Percentiles rank a stretch among this genome's conserved stretches.
phyloP scores from a whole-genome alignment of 139 green algal genomes.

The Auxenochlorella protothecoides region DNA sequence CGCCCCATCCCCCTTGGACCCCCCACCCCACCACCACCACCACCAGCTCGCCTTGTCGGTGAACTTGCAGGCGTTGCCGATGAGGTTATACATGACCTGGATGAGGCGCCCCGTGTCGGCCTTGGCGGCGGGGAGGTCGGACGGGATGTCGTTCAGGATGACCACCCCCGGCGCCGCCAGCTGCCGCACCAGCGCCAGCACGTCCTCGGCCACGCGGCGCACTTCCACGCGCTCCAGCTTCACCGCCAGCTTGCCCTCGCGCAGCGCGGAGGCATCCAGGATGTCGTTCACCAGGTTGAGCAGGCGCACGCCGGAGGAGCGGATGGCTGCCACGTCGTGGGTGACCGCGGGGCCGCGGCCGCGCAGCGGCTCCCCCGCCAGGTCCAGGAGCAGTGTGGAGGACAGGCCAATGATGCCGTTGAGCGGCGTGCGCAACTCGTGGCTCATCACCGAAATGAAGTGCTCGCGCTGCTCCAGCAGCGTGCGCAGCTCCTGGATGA shows the following conservation, averaged over 20 bases:
- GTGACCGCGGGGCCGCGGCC: background rate
- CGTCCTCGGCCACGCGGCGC: conserved; percentile 6
- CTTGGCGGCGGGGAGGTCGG: conserved; percentile 25
- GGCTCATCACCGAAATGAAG: conserved; percentile 61
- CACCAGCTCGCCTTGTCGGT: conserved; percentile 23
- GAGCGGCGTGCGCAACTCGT: conserved; percentile 70
- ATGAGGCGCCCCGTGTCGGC: conserved; percentile 37
- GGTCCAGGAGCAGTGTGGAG: conserved; percentile 20
- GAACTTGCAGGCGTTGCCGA: conserved; percentile 54
- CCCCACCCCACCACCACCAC: no score
- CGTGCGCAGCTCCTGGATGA: conserved; percentile 26
- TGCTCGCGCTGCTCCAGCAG: conserved; percentile 58
- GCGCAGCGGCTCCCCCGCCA: background rate
- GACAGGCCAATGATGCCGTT: conserved; percentile 67
- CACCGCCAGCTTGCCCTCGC: conserved; percentile 42
- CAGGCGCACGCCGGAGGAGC: conserved; percentile 29
- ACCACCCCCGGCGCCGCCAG: conserved; percentile 41
- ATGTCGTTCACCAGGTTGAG: conserved; percentile 61
- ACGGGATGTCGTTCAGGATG: conserved; percentile 23
- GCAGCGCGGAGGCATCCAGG: conserved; percentile 42
- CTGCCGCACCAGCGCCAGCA: conserved; percentile 1
- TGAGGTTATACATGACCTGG: conserved; percentile 47
- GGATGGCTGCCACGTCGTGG: conserved; percentile 16
- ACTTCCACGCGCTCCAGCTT: conserved; percentile 44
- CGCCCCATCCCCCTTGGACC: no score